phyloP scores from a whole-genome alignment of 805 yeast genomes.

The Spathaspora sp. region DNA sequence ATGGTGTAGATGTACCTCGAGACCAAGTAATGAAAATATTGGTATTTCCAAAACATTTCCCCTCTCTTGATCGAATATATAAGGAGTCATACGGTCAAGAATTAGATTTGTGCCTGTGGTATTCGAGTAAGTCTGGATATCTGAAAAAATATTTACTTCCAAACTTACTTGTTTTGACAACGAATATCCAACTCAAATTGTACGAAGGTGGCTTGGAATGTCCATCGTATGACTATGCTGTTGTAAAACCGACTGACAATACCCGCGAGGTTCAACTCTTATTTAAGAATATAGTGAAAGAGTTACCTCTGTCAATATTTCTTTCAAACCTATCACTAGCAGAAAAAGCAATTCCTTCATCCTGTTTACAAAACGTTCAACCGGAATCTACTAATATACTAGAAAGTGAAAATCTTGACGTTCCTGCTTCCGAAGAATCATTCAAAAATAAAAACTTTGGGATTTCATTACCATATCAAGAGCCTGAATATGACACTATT shows the following conservation, averaged over 20 bases:
- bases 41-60: not conserved
- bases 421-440: not conserved
- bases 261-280: not conserved
- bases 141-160: not conserved
- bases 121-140: not conserved
- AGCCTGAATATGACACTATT: not conserved
- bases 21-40: not conserved
- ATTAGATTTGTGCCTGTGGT: not conserved
- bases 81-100: not conserved
- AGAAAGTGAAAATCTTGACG: not conserved
- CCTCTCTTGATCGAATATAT: not conserved
- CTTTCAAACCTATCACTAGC: not conserved
- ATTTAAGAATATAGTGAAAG: not conserved
- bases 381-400: not conserved
- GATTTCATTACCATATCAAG: not conserved
- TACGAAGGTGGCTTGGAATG: not conserved
- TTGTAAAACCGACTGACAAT: not conserved
- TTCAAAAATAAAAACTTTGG: no score
- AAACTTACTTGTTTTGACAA: not conserved
- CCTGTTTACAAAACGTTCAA: not conserved
- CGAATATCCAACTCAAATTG: not conserved
- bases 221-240: not conserved
- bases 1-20: not conserved
- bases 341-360: not conserved
- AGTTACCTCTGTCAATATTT: not conserved